Base-by-base conservation (phyloP, 2,329 filamentous ascomycete species). In the Aspergillus sp. region DNA sequence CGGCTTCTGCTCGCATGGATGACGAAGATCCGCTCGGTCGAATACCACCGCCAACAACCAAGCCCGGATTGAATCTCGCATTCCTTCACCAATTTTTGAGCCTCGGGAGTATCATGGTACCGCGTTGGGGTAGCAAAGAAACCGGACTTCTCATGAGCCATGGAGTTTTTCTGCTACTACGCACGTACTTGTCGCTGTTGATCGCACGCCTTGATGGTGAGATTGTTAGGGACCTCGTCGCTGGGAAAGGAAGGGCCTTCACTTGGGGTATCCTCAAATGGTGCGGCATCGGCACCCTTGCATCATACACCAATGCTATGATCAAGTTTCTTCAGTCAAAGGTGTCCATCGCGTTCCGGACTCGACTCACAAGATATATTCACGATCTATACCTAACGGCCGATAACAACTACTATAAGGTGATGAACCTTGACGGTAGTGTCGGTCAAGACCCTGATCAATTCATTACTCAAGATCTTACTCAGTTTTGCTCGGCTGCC, bases 301-400 rank as follows among this genome's bases (percentile, higher is more conserved):
- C 93, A 8, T 96, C 93, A 0, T 99, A 99, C 71, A 97, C 93
- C 51, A 99, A 99, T 74, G 92, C 93, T 54, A 97, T 96, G 89
- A 99, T 99, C 81, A 98, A 98, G 75, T 99, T 90, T 77, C 83
- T 99, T 61, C 93, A 99, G 76, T 93, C 91, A 51, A 99, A 99
- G 79, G 92, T 99, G 54, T 96, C 93, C 6, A 99, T 99, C 64
- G 93, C 96, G 34, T 99, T 99, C 82, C 88, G 95, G 42, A 99
- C 95, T 4, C 86, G 95, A 11, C 82, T 99, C 13, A 99, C 95
- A 2, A 83, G 95, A 66, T 99, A 99, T 73, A 96, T 99, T 54
- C 95, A 99, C 75, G 95, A 99, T 69, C 79, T 99, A 8, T 99
- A 99, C 69, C 83, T 99, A 15, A 96, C 96, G 72, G 89, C 96